Evolutionary conservation across 768 basidiomycete genomes (phyloP).

Genomic region (Wakefieldia striispora): DNA sequence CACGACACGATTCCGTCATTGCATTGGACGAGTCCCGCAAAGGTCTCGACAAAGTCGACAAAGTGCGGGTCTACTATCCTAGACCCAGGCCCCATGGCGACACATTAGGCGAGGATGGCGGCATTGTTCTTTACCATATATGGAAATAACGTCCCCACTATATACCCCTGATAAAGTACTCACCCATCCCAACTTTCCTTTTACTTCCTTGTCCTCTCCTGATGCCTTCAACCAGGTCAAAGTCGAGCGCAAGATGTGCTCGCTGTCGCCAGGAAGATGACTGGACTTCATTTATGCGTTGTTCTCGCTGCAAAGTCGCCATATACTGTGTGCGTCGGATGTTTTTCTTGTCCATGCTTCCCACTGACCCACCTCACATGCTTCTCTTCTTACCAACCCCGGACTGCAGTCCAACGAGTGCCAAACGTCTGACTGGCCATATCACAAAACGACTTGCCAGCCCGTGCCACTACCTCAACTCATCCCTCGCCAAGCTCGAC

Average conservation of each 20-base stretch:
- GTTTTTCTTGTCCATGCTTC: neutral
- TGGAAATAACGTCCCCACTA: neutral
- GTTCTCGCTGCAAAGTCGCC: constrained; percentile 23
- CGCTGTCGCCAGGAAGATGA: constrained; percentile 15
- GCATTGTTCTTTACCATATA: neutral
- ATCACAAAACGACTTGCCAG: constrained; percentile 15
- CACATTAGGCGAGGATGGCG: neutral
- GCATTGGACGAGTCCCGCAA: too few relatives aligned
- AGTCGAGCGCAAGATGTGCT: constrained; percentile 6
- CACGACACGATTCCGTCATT: too few relatives aligned
- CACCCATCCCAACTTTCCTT: too few relatives aligned
- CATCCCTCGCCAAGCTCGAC: neutral
- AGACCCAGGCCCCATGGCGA: neutral
- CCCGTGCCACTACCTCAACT: neutral
- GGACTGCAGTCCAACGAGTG: constrained; percentile 22
- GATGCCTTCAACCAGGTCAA: constrained; percentile 2
- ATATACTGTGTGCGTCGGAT: constrained; percentile 23
- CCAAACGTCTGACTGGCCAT: constrained; percentile 24
- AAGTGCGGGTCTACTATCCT: too few relatives aligned
- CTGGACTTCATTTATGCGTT: constrained; percentile 21
- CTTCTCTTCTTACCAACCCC: too few relatives aligned
- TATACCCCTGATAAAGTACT: too few relatives aligned
- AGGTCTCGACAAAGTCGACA: too few relatives aligned
- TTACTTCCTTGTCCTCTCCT: neutral
- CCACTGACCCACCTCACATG: neutral